These are phyloP conservation scores for Hypoxylon sp. DNA, from an alignment of 2,329 filamentous ascomycete species.

Conservation along the genomic window DNA sequence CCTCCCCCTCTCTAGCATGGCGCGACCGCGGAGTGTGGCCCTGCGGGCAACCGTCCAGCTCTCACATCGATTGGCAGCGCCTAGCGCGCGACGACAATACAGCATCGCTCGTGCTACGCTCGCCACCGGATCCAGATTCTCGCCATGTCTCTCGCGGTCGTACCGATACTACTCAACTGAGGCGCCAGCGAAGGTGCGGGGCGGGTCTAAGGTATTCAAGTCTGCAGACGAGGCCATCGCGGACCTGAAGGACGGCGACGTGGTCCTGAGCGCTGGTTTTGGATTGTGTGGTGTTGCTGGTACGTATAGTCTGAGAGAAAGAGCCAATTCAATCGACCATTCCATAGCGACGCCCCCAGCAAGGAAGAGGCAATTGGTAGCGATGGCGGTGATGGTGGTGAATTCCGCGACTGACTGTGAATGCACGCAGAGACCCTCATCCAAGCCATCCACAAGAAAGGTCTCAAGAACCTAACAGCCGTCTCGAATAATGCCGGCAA, in stretches of 20 bases:
- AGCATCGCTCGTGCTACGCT: constrained; percentile 4
- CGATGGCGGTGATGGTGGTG: not conserved
- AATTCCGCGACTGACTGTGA: constrained; percentile 17
- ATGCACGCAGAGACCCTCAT: constrained; percentile 75
- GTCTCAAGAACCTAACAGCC: constrained; percentile 75
- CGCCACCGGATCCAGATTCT: constrained; percentile 22
- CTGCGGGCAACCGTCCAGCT: constrained; percentile 50
- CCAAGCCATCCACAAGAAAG: constrained; percentile 73
- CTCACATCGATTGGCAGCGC: constrained; percentile 48
- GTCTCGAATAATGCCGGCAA: constrained; percentile 87
- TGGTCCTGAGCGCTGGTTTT: constrained; percentile 82
- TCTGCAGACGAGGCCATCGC: constrained; percentile 78
- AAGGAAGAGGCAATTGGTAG: not conserved
- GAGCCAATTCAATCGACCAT: not conserved
- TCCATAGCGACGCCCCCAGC: not conserved
- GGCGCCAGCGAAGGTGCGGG: constrained; percentile 47
- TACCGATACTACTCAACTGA: constrained; percentile 47
- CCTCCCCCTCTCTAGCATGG: constrained; percentile 45
- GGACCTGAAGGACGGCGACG: constrained; percentile 78
- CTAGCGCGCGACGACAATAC: constrained; percentile 43
- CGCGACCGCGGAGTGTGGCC: constrained; percentile 44
- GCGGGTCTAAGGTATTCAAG: constrained; percentile 64
- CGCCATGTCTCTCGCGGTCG: constrained; percentile 37
- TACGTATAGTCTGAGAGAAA: constrained; percentile 52
- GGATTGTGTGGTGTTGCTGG: constrained; percentile 84